Conservation (phyloP, 2,329 filamentous ascomycete genomes). For the Hypoxylon sp. region DNA sequence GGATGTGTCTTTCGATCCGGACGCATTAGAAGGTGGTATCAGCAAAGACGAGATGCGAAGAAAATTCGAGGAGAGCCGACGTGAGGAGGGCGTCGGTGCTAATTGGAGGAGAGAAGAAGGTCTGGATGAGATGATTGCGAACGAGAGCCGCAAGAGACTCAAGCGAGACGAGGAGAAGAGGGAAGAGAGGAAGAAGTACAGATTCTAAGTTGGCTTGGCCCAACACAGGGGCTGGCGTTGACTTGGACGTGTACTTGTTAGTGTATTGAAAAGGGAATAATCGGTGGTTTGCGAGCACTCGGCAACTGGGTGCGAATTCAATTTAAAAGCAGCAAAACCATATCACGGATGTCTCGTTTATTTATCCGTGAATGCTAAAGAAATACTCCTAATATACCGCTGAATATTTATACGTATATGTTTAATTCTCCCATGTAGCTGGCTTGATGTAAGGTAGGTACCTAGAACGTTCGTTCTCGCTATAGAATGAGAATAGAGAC, state of each 20-base stretch:
- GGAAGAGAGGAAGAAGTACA: constrained; percentile 73
- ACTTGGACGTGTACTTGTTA: constrained; percentile 30
- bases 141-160: constrained; percentile 90
- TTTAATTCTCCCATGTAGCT: background rate
- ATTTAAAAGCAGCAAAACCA: constrained; percentile 1
- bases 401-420: background rate
- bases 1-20: constrained; percentile 91
- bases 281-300: constrained; percentile 6
- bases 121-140: constrained; percentile 94
- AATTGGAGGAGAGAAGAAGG: constrained; percentile 87
- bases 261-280: constrained; percentile 38
- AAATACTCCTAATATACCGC: constrained; percentile 2
- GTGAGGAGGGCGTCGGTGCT: constrained; percentile 75
- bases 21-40: constrained; percentile 81
- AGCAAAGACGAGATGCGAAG: constrained; percentile 86
- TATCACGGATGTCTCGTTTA: background rate
- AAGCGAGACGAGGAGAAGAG: constrained; percentile 88
- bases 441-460: background rate
- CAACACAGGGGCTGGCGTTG: constrained; percentile 9
- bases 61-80: constrained; percentile 81
- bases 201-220: constrained; percentile 56
- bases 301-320: constrained; percentile 13
- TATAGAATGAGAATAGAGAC: background rate
- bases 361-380: background rate
- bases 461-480: background rate